Percentiles rank a stretch among this genome's conserved stretches.
phyloP scores from a whole-genome alignment of 2,329 filamentous ascomycete genomes.

The Sclerotinia minor region DNA sequence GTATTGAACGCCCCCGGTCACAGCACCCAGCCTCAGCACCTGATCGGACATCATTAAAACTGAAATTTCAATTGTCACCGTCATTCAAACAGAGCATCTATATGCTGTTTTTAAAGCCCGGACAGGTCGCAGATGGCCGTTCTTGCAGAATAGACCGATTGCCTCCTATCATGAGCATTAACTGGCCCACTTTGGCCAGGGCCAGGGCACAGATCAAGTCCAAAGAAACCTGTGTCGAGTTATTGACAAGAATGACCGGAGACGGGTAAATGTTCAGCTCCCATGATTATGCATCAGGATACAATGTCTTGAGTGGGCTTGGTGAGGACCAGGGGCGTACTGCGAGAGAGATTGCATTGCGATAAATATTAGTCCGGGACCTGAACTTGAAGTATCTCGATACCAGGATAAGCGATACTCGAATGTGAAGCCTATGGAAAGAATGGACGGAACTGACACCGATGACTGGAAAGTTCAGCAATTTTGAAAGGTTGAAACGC shows the following conservation, averaged over 20 bases:
- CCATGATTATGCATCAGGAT: conserved; percentile 3
- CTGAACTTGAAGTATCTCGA: neutral
- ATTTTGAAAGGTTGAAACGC: neutral
- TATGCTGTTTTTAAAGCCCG: neutral
- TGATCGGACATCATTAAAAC: conserved; percentile 4
- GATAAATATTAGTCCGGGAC: conserved; percentile 6
- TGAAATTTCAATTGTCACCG: neutral
- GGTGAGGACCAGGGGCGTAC: conserved; percentile 2
- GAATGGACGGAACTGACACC: neutral
- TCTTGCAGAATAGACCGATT: conserved; percentile 6
- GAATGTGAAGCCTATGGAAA: neutral
- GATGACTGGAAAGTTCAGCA: neutral
- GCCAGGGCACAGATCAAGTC: neutral
- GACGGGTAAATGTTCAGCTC: neutral
- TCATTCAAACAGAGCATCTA: neutral
- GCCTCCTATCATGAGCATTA: conserved; percentile 2
- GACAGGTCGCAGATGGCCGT: conserved; percentile 16
- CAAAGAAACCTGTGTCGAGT: conserved; percentile 5
- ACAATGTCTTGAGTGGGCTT: neutral
- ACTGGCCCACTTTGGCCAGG: conserved; percentile 9
- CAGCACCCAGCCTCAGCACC: neutral
- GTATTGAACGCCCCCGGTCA: neutral
- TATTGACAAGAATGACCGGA: neutral
- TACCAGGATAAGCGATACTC: neutral
- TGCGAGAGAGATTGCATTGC: conserved; percentile 1